These are phyloP conservation scores for Brassica carinata DNA, from an alignment of 345 rosid genomes.

Conservation along the genomic window DNA sequence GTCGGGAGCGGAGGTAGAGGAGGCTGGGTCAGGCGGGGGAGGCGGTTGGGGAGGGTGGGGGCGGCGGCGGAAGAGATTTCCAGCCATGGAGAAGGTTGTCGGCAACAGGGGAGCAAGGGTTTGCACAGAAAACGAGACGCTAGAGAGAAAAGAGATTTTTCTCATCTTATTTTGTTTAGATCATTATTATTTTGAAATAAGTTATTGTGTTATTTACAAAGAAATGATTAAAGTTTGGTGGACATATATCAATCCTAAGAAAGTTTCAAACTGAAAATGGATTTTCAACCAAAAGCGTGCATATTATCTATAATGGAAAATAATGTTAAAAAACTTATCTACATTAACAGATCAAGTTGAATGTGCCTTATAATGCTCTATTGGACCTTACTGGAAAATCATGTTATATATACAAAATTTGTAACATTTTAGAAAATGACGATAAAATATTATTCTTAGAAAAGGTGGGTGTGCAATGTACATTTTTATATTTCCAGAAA, in stretches of 20 bases:
- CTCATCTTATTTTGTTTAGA: neutral
- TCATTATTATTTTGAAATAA: neutral
- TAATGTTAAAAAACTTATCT: too few species aligned
- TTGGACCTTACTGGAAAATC: neutral
- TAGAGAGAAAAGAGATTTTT: neutral
- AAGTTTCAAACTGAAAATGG: slow-evolving; percentile 14
- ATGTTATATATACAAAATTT: neutral
- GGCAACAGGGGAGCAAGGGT: neutral
- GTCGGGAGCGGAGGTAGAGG: too few species aligned
- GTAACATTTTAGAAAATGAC: neutral
- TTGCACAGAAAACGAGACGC: neutral
- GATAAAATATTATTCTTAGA: neutral
- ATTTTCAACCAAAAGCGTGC: slow-evolving; percentile 18
- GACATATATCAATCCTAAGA: slow-evolving; percentile 29
- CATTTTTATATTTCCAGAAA: neutral
- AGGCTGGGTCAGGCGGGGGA: too few species aligned
- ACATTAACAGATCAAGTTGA: neutral
- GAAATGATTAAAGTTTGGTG: slow-evolving; percentile 39
- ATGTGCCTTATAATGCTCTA: neutral
- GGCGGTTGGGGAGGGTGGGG: too few species aligned
- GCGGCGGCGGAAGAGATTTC: too few species aligned
- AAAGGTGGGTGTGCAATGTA: slow-evolving; percentile 28
- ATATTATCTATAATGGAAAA: slow-evolving; percentile 21
- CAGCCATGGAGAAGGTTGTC: too few species aligned
- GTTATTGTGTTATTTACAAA: slow-evolving; percentile 33